Conservation (phyloP, 495 filamentous ascomycete genomes). For the Xanthoparmelia taractica region DNA sequence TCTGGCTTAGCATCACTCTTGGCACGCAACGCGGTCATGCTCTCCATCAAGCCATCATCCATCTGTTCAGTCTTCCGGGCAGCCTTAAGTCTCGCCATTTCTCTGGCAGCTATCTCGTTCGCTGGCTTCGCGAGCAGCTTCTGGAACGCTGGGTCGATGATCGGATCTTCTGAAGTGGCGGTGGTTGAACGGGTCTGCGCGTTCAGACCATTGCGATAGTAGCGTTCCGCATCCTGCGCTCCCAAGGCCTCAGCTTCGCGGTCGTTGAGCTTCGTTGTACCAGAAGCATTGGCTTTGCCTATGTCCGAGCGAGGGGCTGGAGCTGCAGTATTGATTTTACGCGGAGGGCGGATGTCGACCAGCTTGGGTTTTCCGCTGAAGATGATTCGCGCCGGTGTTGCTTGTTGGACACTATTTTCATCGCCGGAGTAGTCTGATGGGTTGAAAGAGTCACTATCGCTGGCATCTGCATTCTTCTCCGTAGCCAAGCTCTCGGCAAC, state of each 20-base stretch:
- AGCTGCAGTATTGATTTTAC: background rate
- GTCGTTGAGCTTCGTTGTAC: background rate
- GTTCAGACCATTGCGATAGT: background rate
- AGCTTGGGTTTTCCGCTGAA: background rate
- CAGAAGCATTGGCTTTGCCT: background rate
- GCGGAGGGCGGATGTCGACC: background rate
- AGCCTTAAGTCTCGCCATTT: background rate
- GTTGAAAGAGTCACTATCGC: conserved; percentile 5
- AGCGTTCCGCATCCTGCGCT: background rate
- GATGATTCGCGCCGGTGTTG: background rate
- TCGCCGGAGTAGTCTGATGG: conserved; percentile 8
- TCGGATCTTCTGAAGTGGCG: background rate
- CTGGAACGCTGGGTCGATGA: background rate
- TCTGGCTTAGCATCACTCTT: background rate
- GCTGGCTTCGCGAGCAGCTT: background rate
- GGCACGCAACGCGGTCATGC: background rate
- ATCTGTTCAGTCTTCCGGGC: background rate
- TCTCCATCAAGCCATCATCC: background rate
- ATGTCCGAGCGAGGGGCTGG: background rate
- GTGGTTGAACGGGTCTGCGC: background rate
- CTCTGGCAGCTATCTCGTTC: background rate
- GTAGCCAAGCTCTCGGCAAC: background rate
- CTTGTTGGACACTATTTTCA: conserved; percentile 9
- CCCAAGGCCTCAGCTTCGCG: background rate
- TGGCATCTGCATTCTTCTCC: background rate